These are phyloP conservation scores for Aristolochia fimbriata DNA, from an alignment of 164 flowering plant genomes.

Conservation along the genomic window DNA sequence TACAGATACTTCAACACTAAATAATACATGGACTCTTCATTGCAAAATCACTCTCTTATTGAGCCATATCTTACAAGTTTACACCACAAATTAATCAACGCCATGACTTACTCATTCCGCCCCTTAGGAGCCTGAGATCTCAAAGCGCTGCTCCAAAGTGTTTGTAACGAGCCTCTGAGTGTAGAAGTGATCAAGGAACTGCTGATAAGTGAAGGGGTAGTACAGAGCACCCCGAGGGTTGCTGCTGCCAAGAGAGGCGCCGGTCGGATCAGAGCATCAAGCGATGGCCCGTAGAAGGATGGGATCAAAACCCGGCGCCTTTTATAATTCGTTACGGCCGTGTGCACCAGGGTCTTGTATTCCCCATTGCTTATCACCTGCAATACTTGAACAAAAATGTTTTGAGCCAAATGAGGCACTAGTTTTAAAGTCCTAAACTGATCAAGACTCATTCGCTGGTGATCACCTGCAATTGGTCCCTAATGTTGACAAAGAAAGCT, in stretches of 20 bases:
- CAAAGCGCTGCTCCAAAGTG: too few species aligned
- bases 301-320: slow-evolving; percentile 55
- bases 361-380: slow-evolving; percentile 69
- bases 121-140: too few species aligned
- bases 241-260: slow-evolving; percentile 6
- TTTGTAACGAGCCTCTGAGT: too few species aligned
- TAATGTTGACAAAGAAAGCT: slow-evolving; percentile 70
- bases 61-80: too few species aligned
- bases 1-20: too few species aligned
- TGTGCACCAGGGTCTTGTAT: slow-evolving; percentile 68
- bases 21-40: too few species aligned
- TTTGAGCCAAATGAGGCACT: too few species aligned
- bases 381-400: background rate
- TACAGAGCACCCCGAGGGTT: background rate
- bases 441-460: background rate
- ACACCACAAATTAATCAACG: too few species aligned
- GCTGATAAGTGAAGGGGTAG: too few species aligned
- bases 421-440: background rate
- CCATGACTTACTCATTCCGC: too few species aligned
- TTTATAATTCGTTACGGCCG: slow-evolving; percentile 52
- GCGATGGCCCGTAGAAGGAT: slow-evolving; percentile 52
- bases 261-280: slow-evolving; percentile 38
- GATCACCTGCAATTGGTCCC: slow-evolving; percentile 74
- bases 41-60: too few species aligned
- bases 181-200: too few species aligned